These are phyloP conservation scores for Aspergillus transmontanensis DNA, from an alignment of 2,329 filamentous ascomycete genomes.

Conservation along the genomic window DNA sequence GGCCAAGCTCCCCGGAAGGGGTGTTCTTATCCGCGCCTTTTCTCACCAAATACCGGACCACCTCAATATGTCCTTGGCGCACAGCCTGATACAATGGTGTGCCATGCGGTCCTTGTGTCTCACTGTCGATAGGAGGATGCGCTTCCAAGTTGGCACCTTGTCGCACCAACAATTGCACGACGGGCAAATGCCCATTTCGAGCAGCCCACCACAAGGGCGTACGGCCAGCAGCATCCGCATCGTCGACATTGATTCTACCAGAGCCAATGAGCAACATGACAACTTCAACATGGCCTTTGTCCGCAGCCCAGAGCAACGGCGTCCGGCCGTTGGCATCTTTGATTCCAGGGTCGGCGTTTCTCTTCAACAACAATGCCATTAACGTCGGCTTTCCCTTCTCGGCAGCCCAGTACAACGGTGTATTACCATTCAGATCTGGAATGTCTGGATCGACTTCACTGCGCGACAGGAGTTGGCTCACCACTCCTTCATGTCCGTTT, in stretches of 20 bases:
- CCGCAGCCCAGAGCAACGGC: constrained; percentile 18
- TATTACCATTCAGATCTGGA: constrained; percentile 15
- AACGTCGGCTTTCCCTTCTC: constrained; percentile 24
- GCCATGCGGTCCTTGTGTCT: constrained; percentile 12
- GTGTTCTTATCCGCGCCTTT: constrained; percentile 27
- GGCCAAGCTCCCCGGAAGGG: constrained; percentile 19
- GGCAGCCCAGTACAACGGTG: constrained; percentile 22
- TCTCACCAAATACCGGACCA: constrained; percentile 31
- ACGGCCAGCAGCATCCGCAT: constrained; percentile 19
- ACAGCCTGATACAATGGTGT: constrained; percentile 28
- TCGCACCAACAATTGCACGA: constrained; percentile 24
- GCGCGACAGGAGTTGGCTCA: constrained; percentile 16
- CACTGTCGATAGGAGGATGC: constrained; percentile 11
- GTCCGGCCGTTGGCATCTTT: constrained; percentile 13
- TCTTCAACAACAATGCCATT: constrained; percentile 24
- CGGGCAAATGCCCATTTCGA: constrained; percentile 21
- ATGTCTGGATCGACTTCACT: constrained; percentile 21
- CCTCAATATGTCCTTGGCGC: constrained; percentile 23
- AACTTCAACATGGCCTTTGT: constrained; percentile 23
- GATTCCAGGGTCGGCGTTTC: constrained; percentile 15
- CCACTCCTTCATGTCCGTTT: constrained; percentile 20
- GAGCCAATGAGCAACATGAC: constrained; percentile 28
- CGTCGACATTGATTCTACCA: constrained; percentile 22
- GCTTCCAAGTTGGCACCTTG: constrained; percentile 21
- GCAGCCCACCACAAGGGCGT: constrained; percentile 28